phyloP scores from a whole-genome alignment of 495 filamentous ascomycete genomes.

The Aspergillus biplanus region DNA sequence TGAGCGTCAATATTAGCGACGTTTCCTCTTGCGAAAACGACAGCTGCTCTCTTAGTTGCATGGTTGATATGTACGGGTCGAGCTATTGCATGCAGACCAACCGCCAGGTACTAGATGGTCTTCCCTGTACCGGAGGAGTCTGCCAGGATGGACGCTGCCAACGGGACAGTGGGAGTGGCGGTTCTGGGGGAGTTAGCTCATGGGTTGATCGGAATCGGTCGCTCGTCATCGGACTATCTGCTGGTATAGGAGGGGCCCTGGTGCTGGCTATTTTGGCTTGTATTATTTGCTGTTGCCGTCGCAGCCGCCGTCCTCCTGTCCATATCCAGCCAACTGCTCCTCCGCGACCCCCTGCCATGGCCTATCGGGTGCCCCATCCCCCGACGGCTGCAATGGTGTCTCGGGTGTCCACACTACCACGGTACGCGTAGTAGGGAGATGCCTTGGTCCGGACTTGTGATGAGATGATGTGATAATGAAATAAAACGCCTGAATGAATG shows the following conservation, averaged over 20 bases:
- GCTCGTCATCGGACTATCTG: slow-evolving; percentile 67
- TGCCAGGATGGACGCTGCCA: slow-evolving; percentile 70
- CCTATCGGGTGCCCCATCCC: too few species aligned
- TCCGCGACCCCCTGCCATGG: too few species aligned
- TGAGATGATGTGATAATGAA: too few species aligned
- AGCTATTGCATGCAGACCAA: slow-evolving; percentile 72
- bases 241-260: slow-evolving; percentile 64
- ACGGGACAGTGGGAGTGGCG: slow-evolving; percentile 20
- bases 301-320: too few species aligned
- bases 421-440: too few species aligned
- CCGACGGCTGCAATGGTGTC: too few species aligned
- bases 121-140: slow-evolving; percentile 71
- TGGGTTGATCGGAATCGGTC: slow-evolving; percentile 68
- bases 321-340: too few species aligned
- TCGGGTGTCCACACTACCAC: too few species aligned
- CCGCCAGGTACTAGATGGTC: slow-evolving; percentile 86
- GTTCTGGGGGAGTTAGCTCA: slow-evolving; percentile 60
- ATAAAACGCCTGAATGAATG: too few species aligned
- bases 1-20: slow-evolving; percentile 1
- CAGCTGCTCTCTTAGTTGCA: slow-evolving; percentile 72
- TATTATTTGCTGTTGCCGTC: slow-evolving; percentile 49
- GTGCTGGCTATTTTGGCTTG: slow-evolving; percentile 60
- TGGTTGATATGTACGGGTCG: slow-evolving; percentile 53
- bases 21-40: slow-evolving; percentile 56
- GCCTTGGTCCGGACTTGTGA: too few species aligned